Percentiles rank a stretch among this genome's conserved stretches.
Evolutionary conservation across 2,329 filamentous ascomycete genomes (phyloP).

Genomic region (Botryotinia calthae): DNA sequence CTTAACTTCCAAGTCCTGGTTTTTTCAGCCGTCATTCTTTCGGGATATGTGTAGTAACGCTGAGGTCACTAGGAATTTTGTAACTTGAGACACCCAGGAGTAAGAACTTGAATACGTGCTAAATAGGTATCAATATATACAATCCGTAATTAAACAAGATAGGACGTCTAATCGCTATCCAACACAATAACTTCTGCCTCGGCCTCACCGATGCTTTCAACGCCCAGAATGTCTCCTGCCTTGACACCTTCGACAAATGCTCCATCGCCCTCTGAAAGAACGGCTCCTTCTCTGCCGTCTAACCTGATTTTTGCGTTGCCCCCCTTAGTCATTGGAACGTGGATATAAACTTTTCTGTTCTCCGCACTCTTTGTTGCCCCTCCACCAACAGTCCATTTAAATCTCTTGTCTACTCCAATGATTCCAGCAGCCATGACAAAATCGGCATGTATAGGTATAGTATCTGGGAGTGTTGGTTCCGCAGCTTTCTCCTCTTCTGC

Average conservation of each 20-base stretch:
- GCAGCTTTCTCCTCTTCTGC: slow-evolving; percentile 61
- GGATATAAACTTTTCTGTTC: slow-evolving; percentile 71
- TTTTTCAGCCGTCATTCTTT: too few species aligned
- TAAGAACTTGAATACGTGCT: neutral
- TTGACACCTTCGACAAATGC: slow-evolving; percentile 68
- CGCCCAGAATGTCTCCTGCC: slow-evolving; percentile 59
- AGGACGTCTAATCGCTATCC: slow-evolving; percentile 23
- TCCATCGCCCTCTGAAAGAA: slow-evolving; percentile 75
- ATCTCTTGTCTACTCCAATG: slow-evolving; percentile 61
- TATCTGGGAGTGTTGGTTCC: slow-evolving; percentile 58
- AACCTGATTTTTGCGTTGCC: slow-evolving; percentile 70
- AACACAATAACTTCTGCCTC: slow-evolving; percentile 29
- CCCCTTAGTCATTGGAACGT: slow-evolving; percentile 75
- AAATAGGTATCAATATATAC: neutral
- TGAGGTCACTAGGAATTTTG: neutral
- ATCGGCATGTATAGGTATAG: slow-evolving; percentile 82
- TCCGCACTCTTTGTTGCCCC: slow-evolving; percentile 51
- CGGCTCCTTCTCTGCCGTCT: slow-evolving; percentile 62
- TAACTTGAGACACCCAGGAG: neutral
- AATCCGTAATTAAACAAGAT: neutral
- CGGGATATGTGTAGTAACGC: neutral
- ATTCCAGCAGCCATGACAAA: slow-evolving; percentile 79
- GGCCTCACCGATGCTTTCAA: slow-evolving; percentile 66
- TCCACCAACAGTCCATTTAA: slow-evolving; percentile 70
- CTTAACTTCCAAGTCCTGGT: neutral